Evolutionary conservation across 164 flowering plant species (phyloP).

Genomic region (Berberis vulgaris): DNA sequence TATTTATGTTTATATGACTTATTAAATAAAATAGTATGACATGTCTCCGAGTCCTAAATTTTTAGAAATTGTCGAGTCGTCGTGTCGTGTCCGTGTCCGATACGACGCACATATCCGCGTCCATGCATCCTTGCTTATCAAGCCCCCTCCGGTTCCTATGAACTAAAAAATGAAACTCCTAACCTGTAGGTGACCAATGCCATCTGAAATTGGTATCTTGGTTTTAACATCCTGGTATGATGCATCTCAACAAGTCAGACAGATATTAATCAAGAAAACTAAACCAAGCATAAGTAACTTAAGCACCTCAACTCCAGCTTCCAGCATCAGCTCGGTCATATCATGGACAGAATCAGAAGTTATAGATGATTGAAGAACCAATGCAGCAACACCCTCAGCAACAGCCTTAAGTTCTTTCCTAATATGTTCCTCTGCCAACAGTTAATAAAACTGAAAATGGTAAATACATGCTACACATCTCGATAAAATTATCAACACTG

Average conservation of each 20-base stretch:
- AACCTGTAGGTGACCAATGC: slow-evolving; percentile 84
- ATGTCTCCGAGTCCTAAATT: no score
- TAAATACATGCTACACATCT: neutral
- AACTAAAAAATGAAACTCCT: neutral
- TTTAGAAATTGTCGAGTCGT: no score
- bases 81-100: no score
- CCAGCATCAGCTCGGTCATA: slow-evolving; percentile 19
- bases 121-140: neutral
- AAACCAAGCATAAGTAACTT: neutral
- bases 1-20: no score
- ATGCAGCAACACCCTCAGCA: slow-evolving; percentile 77
- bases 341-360: slow-evolving; percentile 27
- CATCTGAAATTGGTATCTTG: slow-evolving; percentile 49
- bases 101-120: no score
- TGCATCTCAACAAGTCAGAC: neutral
- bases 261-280: neutral
- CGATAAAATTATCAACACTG: no score
- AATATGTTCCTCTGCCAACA: slow-evolving; percentile 50
- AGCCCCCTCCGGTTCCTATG: neutral
- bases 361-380: slow-evolving; percentile 44
- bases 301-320: slow-evolving; percentile 36
- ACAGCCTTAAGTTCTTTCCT: slow-evolving; percentile 76
- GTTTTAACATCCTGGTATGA: slow-evolving; percentile 41
- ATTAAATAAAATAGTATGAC: no score
- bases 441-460: neutral